phyloP scores from a whole-genome alignment of 2,329 filamentous ascomycete species.

The Claviceps citrina region DNA sequence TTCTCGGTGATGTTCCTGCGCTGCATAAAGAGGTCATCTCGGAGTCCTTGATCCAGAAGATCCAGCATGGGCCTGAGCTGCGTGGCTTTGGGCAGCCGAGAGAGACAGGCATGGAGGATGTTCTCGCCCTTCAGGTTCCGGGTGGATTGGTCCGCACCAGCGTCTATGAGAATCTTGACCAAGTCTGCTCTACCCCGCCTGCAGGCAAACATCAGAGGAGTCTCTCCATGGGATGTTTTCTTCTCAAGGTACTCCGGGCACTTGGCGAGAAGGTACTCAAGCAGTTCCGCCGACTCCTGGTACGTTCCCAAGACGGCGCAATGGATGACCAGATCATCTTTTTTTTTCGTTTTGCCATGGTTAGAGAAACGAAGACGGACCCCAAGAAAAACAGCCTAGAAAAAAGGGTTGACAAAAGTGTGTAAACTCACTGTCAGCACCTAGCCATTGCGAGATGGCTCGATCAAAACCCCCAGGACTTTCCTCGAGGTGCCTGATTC shows the following conservation, averaged over 20 bases:
- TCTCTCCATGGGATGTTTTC: conserved; percentile 42
- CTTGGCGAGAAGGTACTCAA: conserved; percentile 50
- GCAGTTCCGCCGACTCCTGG: conserved; percentile 32
- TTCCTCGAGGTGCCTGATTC: conserved; percentile 45
- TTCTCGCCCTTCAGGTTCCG: conserved; percentile 50
- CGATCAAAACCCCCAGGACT: conserved; percentile 47
- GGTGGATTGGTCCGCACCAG: conserved; percentile 53
- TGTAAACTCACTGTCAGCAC: conserved; percentile 35
- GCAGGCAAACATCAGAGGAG: conserved; percentile 56
- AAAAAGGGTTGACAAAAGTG: conserved; percentile 1
- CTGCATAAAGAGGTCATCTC: conserved; percentile 42
- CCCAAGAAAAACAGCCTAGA: neutral
- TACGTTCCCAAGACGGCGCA: conserved; percentile 39
- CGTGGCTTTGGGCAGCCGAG: conserved; percentile 16
- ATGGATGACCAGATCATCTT: conserved; percentile 50
- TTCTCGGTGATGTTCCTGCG: conserved; percentile 34
- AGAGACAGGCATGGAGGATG: conserved; percentile 45
- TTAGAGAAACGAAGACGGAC: conserved; percentile 9
- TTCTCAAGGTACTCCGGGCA: conserved; percentile 47
- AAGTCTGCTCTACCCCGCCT: conserved; percentile 36
- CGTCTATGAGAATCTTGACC: conserved; percentile 45
- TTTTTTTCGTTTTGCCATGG: too few relatives aligned
- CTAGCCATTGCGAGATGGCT: conserved; percentile 47
- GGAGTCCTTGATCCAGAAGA: conserved; percentile 41
- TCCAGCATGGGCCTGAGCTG: conserved; percentile 34